phyloP scores from a whole-genome alignment of 371 early-diverging fungal genomes.

The Mucor plumbeus region DNA sequence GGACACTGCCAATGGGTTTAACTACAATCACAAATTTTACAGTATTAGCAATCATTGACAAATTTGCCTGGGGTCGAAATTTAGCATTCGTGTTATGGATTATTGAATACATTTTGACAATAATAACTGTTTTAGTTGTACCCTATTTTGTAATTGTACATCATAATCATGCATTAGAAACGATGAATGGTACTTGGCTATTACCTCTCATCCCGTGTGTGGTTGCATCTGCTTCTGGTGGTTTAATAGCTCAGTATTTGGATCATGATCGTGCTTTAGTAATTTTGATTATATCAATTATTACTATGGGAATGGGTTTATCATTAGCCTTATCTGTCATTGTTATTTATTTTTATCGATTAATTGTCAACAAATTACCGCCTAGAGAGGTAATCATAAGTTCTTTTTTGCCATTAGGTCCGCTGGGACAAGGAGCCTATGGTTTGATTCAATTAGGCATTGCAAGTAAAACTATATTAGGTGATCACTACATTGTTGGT shows the following conservation, averaged over 20 bases:
- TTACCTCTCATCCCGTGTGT: conserved; percentile 56
- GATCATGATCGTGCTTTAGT: conserved; percentile 23
- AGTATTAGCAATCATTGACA: conserved; percentile 18
- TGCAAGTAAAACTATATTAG: conserved; percentile 36
- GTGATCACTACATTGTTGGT: conserved; percentile 18
- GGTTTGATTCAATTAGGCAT: conserved; percentile 51
- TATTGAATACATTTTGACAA: conserved; percentile 39
- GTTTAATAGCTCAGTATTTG: conserved; percentile 39
- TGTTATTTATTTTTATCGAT: conserved; percentile 49
- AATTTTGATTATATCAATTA: conserved; percentile 45
- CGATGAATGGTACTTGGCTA: conserved; percentile 50
- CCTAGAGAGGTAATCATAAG: conserved; percentile 53
- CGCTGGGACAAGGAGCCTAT: conserved; percentile 54
- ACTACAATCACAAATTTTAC: conserved; percentile 46
- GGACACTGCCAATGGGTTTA: conserved; percentile 58
- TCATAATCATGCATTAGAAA: conserved; percentile 47
- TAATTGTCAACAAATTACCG: conserved; percentile 48
- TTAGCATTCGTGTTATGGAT: conserved; percentile 50
- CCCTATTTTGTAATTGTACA: conserved; percentile 44
- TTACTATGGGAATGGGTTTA: conserved; percentile 55
- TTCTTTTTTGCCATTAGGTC: conserved; percentile 46
- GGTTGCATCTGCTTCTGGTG: conserved; percentile 54
- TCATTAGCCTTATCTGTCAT: conserved; percentile 43
- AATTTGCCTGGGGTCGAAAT: conserved; percentile 36
- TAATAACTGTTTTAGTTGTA: conserved; percentile 34